phyloP scores from a whole-genome alignment of 179 eudicot species.

The Silene vulgaris region DNA sequence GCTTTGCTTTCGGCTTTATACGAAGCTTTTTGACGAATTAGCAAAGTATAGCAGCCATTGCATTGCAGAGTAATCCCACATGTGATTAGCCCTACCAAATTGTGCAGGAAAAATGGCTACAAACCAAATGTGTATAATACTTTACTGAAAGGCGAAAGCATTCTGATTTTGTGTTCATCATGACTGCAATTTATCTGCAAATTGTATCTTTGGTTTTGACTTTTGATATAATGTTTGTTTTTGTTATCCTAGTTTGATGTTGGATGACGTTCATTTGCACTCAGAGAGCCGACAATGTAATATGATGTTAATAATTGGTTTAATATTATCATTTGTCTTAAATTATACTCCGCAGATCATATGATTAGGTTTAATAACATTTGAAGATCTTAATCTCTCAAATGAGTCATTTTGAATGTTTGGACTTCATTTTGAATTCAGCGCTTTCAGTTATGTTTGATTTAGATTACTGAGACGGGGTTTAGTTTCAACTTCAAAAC shows the following conservation, averaged over 20 bases:
- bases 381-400: neutral
- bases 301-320: neutral
- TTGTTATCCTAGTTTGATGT: constrained; percentile 20
- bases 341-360: too few relatives aligned
- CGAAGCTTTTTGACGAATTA: constrained; percentile 19
- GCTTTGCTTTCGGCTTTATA: constrained; percentile 27
- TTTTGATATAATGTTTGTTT: neutral
- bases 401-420: too few relatives aligned
- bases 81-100: constrained; percentile 25
- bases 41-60: neutral
- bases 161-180: constrained; percentile 11
- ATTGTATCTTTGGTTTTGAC: neutral
- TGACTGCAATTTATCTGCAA: constrained; percentile 9
- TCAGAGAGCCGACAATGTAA: neutral
- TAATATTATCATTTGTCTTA: neutral
- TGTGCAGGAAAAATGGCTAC: constrained; percentile 10
- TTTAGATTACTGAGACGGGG: too few relatives aligned
- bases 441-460: too few relatives aligned
- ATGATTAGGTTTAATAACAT: neutral
- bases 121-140: constrained; percentile 18
- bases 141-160: constrained; percentile 16
- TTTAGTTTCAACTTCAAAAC: too few relatives aligned
- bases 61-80: constrained; percentile 21
- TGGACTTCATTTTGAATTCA: too few relatives aligned
- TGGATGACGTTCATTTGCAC: constrained; percentile 27